A percentile compares a stretch with the other conserved stretches of the same genome.
These are phyloP conservation scores for Mycena rebaudengoi DNA, from an alignment of 768 basidiomycete species.

Conservation along the genomic window DNA sequence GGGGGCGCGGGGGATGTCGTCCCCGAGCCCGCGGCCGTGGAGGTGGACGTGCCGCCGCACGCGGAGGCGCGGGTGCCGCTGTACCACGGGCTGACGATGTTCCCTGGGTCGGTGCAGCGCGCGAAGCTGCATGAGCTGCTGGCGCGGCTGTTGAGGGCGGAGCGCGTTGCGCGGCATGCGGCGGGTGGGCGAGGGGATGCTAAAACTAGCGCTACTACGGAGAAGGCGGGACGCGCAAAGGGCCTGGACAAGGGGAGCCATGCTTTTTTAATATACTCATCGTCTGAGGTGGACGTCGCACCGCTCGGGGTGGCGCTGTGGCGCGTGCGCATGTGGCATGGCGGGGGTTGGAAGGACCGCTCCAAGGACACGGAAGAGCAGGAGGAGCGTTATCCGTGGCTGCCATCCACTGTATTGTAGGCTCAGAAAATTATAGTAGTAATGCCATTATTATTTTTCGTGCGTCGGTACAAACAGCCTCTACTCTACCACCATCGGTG, in stretches of 20 bases:
- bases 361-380: conserved; percentile 16
- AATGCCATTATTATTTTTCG: too few relatives aligned
- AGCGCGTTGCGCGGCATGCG: conserved; percentile 43
- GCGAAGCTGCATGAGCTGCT: conserved; percentile 62
- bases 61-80: conserved; percentile 57
- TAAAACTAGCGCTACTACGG: neutral
- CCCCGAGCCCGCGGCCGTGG: too few relatives aligned
- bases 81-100: conserved; percentile 72
- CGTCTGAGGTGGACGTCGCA: conserved; percentile 64
- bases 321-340: conserved; percentile 83
- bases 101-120: conserved; percentile 69
- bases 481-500: conserved; percentile 60
- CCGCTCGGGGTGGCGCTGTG: conserved; percentile 78
- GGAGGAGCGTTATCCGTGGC: conserved; percentile 10
- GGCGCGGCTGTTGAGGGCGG: conserved; percentile 54
- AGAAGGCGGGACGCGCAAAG: conserved; percentile 13
- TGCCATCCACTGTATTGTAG: too few relatives aligned
- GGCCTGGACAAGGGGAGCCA: conserved; percentile 64
- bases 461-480: neutral
- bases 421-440: too few relatives aligned
- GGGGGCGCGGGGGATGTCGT: too few relatives aligned
- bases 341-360: conserved; percentile 53
- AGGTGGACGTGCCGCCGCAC: conserved; percentile 16
- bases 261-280: conserved; percentile 72
- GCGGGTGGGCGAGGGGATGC: conserved; percentile 28